Evolutionary conservation across 495 filamentous ascomycete species (phyloP), one percentile per base, ranked within the genome.

Genomic region (Xylaria scruposa): DNA sequence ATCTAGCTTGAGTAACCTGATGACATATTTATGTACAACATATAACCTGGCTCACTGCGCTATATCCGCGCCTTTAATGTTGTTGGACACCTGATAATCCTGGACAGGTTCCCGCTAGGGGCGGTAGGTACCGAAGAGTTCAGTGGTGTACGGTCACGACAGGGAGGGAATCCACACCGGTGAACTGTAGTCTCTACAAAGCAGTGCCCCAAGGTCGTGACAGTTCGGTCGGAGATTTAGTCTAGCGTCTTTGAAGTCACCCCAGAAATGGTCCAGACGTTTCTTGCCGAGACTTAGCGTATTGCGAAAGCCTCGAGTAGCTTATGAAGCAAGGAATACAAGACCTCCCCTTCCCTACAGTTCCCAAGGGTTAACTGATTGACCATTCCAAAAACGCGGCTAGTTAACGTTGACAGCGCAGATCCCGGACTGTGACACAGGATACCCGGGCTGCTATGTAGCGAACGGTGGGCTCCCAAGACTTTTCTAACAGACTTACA

Each of bases 161-260:
- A 68, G 53, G 51, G 53, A 47, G 67, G 40, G 53, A 59, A 68
- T 36, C 67, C 67, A 68, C 67, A 68, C 67, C 67, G 67, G 67
- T 68, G 53, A 68, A 47, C 67, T 44, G 53, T 44, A 21, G 19
- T 21, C 19, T 65, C 44, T 26, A 42, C 15, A 67, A 38, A 53
- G 29, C n/a, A 62, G 9, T 62, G 26, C 59, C 36, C 29, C 42
- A 62, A 40, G 13, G 63, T 53, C 46, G 31, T 17, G 63, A 66
- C 38, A 36, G 44, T 66, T 66, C 46, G 63, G 63, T 66, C 44
- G 40, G 63, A 66, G 46, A 66, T 46, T 46, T 66, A 53, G 58
- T 38, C 19, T 38, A 60, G 31, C 58, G 53, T 38, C 3, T 33
- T 38, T 60, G 19, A 21, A 60, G 29, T 29, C 56, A 38, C 58